These are phyloP conservation scores for Lavandula angustifolia DNA, from an alignment of 257 asterid genomes.

Conservation along the genomic window DNA sequence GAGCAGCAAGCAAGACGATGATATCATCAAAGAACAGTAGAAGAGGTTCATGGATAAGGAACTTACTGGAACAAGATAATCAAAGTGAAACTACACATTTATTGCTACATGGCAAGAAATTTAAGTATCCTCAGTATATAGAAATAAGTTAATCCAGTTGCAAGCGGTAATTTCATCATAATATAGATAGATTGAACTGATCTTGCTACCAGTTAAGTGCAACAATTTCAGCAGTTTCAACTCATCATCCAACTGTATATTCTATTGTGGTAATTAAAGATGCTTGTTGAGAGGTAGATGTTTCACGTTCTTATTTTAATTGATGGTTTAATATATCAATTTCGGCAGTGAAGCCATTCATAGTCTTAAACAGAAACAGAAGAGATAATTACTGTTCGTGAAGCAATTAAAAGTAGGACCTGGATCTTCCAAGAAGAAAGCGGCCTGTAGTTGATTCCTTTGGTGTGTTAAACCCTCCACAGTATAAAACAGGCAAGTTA, in stretches of 20 bases:
- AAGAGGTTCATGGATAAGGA: no score
- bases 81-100: not conserved
- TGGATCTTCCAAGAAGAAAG: slow-evolving; percentile 96
- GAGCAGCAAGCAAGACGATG: not conserved
- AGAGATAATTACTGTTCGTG: not conserved
- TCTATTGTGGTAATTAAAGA: not conserved
- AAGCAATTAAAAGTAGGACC: slow-evolving; percentile 50
- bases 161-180: no score
- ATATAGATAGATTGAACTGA: no score
- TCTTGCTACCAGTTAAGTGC: no score
- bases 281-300: slow-evolving; percentile 3
- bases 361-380: no score
- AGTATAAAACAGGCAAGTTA: slow-evolving; percentile 81
- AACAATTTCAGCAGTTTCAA: no score
- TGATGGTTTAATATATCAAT: not conserved
- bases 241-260: no score
- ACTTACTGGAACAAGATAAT: slow-evolving; percentile 1
- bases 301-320: not conserved
- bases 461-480: slow-evolving; percentile 95
- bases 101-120: no score
- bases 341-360: not conserved
- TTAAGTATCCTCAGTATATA: no score
- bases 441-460: slow-evolving; percentile 98
- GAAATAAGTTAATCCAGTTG: no score
- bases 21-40: no score